These are phyloP conservation scores for Raffaelea deltoideospora DNA, from an alignment of 2,329 filamentous ascomycete genomes.

Conservation along the genomic window DNA sequence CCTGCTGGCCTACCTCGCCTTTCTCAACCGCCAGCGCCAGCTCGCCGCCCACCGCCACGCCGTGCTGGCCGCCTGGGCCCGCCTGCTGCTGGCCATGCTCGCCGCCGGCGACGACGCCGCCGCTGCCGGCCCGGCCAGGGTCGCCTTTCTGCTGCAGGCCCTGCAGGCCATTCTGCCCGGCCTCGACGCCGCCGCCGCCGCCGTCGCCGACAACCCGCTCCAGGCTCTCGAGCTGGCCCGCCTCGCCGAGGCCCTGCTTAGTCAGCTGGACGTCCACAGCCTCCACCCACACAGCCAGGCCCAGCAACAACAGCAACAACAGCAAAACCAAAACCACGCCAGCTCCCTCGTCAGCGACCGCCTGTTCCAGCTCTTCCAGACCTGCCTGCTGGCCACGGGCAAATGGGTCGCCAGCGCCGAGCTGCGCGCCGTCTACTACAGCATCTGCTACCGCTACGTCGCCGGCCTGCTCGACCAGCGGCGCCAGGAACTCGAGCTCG, in stretches of 20 bases:
- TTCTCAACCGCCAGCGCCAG: conserved; percentile 47
- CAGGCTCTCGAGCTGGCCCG: conserved; percentile 65
- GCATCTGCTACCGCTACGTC: conserved; percentile 78
- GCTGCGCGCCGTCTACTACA: conserved; percentile 75
- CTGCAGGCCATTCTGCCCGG: conserved; percentile 80
- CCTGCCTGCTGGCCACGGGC: conserved; percentile 65
- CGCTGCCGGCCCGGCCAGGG: conserved; percentile 51
- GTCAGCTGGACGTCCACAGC: conserved; percentile 48
- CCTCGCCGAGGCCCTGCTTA: conserved; percentile 58
- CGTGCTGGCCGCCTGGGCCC: conserved; percentile 70
- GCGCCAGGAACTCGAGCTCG: not conserved
- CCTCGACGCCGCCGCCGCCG: conserved; percentile 61
- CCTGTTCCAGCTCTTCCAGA: conserved; percentile 80
- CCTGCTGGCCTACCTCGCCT: conserved; percentile 46
- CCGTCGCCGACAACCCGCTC: conserved; percentile 50
- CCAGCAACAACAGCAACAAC: no score
- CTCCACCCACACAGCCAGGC: conserved; percentile 25
- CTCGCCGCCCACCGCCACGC: conserved; percentile 43
- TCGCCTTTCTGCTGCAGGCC: conserved; percentile 69
- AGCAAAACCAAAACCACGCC: no score
- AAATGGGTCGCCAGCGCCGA: conserved; percentile 55
- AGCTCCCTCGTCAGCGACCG: conserved; percentile 75
- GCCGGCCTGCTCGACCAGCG: conserved; percentile 43
- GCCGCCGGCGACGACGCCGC: conserved; percentile 68
- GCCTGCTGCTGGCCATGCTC: conserved; percentile 69